Evolutionary conservation across 2,329 filamentous ascomycete genomes (phyloP), one percentile per base, ranked within the genome.

Genomic region (Ceratocystis harringtonii): DNA sequence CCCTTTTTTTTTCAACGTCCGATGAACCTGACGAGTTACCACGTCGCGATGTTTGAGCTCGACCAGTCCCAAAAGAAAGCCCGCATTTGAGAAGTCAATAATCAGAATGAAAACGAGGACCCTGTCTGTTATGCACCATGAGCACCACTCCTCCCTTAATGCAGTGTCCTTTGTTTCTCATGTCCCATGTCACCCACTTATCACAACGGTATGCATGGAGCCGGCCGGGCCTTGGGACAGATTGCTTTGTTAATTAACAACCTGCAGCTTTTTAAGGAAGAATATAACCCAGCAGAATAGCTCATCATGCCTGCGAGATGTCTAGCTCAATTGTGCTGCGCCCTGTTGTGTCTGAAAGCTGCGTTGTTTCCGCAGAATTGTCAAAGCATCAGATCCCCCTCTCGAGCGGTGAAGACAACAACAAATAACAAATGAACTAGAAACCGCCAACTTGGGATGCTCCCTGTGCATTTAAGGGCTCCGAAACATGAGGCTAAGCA

Each of bases 231-330:
- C 55, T 36, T 36, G 55, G 28, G 17, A n/a, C 55, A 58, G 7
- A 15, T 15, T 30, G 55, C 55, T 28, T 41, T 58, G 25, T 62
- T 48, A 62, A 62, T 62, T 65, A 19, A 28, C 36, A 15, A 44
- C 45, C 22, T 62, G 58, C 58, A 65, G 64, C 61, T 62, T 65
- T 48, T 52, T 32, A 45, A 15, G 17, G 30, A 22, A 65, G 28
- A 28, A 7, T 12, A 65, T 41, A 41, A 41, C 36, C 36, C 10
- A 44, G 30, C 60, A 25, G 32, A 50, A 30, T 30, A 32, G 12
- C 12, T 17, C 55, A 32, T n/a, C 28, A 58, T 36, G 30, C 28
- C n/a, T 28, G 55, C 55, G 5, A 17, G 5, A 28, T 19, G 22
- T 52, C 48, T 19, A n/a, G 48, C n/a, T n/a, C 22, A 52, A 6